Evolutionary conservation across 2,329 filamentous ascomycete genomes (phyloP).

Genomic region (Phyllosticta paracitricarpa): DNA sequence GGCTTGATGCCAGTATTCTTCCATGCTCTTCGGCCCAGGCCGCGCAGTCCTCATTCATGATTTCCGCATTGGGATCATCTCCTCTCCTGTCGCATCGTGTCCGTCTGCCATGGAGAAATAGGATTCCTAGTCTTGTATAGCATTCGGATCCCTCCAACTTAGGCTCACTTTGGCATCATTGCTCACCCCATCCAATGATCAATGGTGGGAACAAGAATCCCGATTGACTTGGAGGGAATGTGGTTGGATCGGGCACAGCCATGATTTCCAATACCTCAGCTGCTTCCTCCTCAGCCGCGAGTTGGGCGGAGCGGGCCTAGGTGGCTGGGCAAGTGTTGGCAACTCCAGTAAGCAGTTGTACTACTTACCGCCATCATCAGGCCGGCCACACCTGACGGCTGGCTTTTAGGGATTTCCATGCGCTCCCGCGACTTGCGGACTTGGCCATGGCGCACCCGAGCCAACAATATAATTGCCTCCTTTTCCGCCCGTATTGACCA

Average conservation of each 20-base stretch:
- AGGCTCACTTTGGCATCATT: neutral
- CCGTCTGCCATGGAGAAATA: neutral
- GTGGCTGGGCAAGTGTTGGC: neutral
- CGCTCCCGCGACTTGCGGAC: neutral
- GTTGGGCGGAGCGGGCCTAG: neutral
- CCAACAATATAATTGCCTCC: neutral
- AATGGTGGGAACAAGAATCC: neutral
- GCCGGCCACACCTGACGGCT: neutral
- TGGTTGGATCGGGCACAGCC: neutral
- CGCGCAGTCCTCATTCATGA: neutral
- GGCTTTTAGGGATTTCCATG: neutral
- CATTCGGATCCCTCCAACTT: neutral
- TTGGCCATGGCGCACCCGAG: neutral
- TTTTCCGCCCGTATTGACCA: neutral
- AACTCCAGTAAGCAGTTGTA: neutral
- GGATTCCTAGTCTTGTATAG: neutral
- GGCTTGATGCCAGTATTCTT: neutral
- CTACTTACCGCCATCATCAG: neutral
- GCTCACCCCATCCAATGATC: neutral
- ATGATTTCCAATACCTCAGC: neutral
- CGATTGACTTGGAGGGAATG: neutral
- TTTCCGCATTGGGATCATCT: neutral
- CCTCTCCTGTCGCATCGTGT: neutral
- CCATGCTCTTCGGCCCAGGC: neutral
- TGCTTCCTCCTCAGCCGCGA: neutral